phyloP scores from a whole-genome alignment of 805 yeast genomes.

The Pichia sporocuriosa region DNA sequence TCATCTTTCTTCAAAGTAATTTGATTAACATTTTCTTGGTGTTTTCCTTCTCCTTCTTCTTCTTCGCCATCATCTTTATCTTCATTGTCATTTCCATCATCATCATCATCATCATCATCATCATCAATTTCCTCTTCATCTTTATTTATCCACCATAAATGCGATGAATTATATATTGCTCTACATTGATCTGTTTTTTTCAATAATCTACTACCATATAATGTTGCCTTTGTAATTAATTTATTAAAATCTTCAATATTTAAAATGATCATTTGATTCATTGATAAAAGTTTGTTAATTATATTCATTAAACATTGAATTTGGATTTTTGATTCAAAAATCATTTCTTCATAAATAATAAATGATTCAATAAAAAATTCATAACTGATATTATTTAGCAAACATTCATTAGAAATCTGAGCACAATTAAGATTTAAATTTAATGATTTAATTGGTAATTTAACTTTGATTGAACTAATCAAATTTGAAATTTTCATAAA shows the following conservation, averaged over 20 bases:
- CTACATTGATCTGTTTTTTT: conserved; percentile 95
- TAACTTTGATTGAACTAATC: conserved; percentile 54
- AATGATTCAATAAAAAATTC: conserved; percentile 88
- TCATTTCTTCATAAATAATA: conserved; percentile 66
- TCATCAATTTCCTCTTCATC: too few relatives aligned
- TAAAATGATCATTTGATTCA: conserved; percentile 34
- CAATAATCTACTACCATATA: conserved; percentile 80
- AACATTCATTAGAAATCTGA: conserved; percentile 69
- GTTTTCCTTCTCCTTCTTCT: neutral
- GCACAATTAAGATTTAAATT: conserved; percentile 62
- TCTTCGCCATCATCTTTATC: conserved; percentile 16
- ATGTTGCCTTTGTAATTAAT: conserved; percentile 75
- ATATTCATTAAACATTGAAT: conserved; percentile 43
- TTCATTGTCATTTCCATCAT: conserved; percentile 16
- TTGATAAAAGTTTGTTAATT: conserved; percentile 38
- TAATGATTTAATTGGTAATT: conserved; percentile 30
- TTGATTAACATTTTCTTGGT: conserved; percentile 9
- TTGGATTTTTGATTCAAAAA: conserved; percentile 43
- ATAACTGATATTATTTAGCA: conserved; percentile 65
- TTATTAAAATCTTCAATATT: conserved; percentile 66
- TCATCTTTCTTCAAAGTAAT: conserved; percentile 33
- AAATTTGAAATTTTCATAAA: conserved; percentile 70
- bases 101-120: conserved; percentile 17
- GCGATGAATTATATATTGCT: conserved; percentile 80
- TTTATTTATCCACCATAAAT: conserved; percentile 90